phyloP scores from a whole-genome alignment of 768 basidiomycete species.

The Kwoniella shandongensis region DNA sequence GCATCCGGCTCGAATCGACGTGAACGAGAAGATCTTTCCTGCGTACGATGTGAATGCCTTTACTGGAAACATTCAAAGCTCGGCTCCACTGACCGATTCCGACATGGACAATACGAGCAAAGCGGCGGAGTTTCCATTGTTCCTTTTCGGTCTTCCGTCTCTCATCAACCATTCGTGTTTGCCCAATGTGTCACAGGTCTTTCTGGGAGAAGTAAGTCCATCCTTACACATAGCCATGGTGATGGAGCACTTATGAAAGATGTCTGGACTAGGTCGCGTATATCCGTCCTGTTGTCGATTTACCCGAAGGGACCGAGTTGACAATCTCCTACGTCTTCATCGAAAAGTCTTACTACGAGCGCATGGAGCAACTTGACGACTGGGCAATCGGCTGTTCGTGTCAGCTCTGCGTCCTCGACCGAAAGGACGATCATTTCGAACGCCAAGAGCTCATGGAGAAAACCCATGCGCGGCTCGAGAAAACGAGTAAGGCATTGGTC shows the following conservation, averaged over 20 bases:
- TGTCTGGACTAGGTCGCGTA: conserved; percentile 3
- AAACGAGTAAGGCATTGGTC: too few species aligned
- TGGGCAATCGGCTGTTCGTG: conserved; percentile 2
- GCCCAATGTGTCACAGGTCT: not conserved
- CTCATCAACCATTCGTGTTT: conserved; percentile 15
- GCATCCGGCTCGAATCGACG: not conserved
- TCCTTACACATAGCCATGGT: too few species aligned
- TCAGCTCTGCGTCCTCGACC: conserved; percentile 3
- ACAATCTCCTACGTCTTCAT: not conserved
- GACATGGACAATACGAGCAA: not conserved
- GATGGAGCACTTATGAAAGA: too few species aligned
- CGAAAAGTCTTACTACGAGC: not conserved
- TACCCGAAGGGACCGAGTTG: conserved; percentile 1
- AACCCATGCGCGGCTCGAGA: too few species aligned
- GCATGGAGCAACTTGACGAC: not conserved
- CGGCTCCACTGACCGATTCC: not conserved
- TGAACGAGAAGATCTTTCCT: not conserved
- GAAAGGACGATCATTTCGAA: not conserved
- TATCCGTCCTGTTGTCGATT: conserved; percentile 5
- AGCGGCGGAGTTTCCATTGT: not conserved
- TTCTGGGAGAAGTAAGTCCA: conserved; percentile 6
- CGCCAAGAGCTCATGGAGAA: not conserved
- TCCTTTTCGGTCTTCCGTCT: conserved; percentile 1
- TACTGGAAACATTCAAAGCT: too few species aligned
- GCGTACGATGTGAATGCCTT: conserved; percentile 1